Base-by-base conservation (phyloP, 2,329 filamentous ascomycete species). In the Aspergillus pseudoviridinutans region DNA sequence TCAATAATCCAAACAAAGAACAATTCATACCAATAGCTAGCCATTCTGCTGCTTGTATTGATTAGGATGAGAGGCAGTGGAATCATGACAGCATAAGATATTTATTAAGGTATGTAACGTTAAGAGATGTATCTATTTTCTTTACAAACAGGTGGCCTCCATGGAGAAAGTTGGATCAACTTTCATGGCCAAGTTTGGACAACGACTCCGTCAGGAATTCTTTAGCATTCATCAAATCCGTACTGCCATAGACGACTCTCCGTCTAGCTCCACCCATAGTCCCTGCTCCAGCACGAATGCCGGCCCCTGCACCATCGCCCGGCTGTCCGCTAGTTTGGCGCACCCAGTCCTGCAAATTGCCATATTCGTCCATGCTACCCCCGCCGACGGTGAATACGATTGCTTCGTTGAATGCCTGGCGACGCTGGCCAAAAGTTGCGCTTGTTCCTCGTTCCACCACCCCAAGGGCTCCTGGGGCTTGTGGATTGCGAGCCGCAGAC, bases 301-400 rank as follows among this genome's bases (percentile, higher is more conserved):
- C 59, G 5, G 79, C 76, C 14, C 68, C 65, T 17, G 71, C 71
- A 29, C 76, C 77, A 38, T 76, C 76, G 14, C 85, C 85, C 50
- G 82, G 80, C 50, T 72, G 75, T 44, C 78, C 79, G 52, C 77
- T 82, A 3, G 91, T 92, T 63, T 93, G 83, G 73, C 85, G 86
- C 4, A 93, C 91, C 94, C 94, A 99, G 71, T 97, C 94, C 72
- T 96, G 91, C 71, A 99, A 74, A 74, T 99, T 99, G 22, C 92
- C 93, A 72, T 97, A 99, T 74, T 99, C 94, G 66, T 99, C 94
- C 90, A 99, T 97, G 71, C 92, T 97, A 46, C 94, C 94, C 50
- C 95, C 94, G 3, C 94, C 94, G 3, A 95, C 91, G 0, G 91
- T 93, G 71, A 97, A 96, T n/a, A 96, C 91, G 55, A 96, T 88